Conservation (phyloP, 805 yeast genomes). For the Ogataea degrootiae region DNA sequence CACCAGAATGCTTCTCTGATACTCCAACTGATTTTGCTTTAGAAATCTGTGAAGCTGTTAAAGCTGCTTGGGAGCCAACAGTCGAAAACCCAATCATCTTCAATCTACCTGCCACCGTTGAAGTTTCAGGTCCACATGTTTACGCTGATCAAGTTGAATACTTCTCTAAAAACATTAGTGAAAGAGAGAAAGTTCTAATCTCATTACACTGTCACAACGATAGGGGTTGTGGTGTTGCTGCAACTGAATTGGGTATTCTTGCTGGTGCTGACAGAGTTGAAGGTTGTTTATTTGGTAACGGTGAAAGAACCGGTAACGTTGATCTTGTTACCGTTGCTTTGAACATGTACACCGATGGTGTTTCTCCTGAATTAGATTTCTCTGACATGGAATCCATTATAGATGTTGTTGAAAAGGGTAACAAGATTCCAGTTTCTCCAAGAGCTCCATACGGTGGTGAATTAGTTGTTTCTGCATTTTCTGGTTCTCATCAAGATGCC, state of each 20-base stretch:
- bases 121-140: constrained; percentile 68
- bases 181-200: constrained; percentile 65
- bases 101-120: constrained; percentile 79
- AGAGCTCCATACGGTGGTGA: constrained; percentile 82
- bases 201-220: constrained; percentile 77
- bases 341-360: constrained; percentile 76
- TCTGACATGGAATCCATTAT: constrained; percentile 63
- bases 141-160: constrained; percentile 81
- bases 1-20: constrained; percentile 76
- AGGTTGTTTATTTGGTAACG: constrained; percentile 79
- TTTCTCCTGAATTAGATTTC: constrained; percentile 66
- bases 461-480: constrained; percentile 72
- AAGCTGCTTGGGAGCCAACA: constrained; percentile 76
- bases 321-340: constrained; percentile 72
- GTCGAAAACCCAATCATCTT: constrained; percentile 68
- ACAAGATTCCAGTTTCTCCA: constrained; percentile 68
- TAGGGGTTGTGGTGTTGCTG: constrained; percentile 83
- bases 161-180: constrained; percentile 60
- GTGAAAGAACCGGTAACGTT: constrained; percentile 83
- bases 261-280: constrained; percentile 88
- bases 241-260: constrained; percentile 67
- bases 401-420: constrained; percentile 68
- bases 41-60: constrained; percentile 76
- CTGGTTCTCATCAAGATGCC: constrained; percentile 47
- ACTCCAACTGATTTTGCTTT: constrained; percentile 71